Evolutionary conservation across 768 basidiomycete genomes (phyloP).

Genomic region (Chlorophyllum brunneum): DNA sequence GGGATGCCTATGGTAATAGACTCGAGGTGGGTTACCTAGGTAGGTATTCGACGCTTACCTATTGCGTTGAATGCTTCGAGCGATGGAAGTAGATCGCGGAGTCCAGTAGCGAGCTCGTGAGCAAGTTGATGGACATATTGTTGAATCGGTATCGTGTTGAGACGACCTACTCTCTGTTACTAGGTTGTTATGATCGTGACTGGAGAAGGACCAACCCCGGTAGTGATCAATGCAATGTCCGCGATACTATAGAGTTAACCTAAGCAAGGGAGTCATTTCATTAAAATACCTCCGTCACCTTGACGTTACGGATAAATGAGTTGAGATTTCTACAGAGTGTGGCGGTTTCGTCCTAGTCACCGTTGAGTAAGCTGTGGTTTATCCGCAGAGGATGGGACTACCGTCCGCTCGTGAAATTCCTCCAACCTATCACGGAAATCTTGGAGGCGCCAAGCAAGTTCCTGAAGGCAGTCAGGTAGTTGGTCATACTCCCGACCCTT

Average conservation of each 20-base stretch:
- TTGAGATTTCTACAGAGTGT: not conserved
- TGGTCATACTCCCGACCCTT: not conserved
- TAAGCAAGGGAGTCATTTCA: not conserved
- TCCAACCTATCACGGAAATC: slow-evolving; percentile 1
- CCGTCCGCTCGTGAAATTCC: slow-evolving; percentile 4
- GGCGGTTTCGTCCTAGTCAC: not conserved
- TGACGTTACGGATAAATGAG: not conserved
- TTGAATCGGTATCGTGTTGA: not conserved
- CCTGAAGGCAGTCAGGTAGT: not conserved
- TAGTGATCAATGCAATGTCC: not conserved
- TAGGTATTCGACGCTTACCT: not conserved
- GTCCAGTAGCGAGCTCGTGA: not conserved
- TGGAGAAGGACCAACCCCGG: not conserved
- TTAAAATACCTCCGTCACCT: not conserved
- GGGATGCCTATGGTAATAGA: not conserved
- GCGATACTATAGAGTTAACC: not conserved
- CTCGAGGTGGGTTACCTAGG: not conserved
- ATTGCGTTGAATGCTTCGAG: not conserved
- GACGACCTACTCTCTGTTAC: slow-evolving; percentile 1
- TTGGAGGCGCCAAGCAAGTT: not conserved
- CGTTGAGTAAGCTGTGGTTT: not conserved
- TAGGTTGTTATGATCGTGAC: no score
- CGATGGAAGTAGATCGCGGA: not conserved
- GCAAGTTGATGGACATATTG: slow-evolving; percentile 7
- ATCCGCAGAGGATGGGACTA: not conserved